phyloP scores from a whole-genome alignment of 768 basidiomycete genomes.

The Phaeotremella fagi region DNA sequence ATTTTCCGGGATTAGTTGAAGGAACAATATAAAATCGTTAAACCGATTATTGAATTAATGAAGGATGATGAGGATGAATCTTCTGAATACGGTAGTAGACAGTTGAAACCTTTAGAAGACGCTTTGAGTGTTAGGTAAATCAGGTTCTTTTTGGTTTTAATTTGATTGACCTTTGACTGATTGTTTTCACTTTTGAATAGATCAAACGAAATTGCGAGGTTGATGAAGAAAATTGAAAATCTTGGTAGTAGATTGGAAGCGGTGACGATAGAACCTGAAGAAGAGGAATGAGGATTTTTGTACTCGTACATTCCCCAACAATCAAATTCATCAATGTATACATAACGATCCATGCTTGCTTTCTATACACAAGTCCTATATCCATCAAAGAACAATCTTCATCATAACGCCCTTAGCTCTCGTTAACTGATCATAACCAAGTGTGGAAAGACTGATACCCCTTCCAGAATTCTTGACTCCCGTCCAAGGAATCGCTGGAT shows the following conservation, averaged over 20 bases:
- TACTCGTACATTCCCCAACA: no score
- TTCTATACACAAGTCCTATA: no score
- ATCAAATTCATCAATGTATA: no score
- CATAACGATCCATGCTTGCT: no score
- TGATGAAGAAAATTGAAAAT: constrained; percentile 28
- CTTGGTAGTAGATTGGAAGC: constrained; percentile 20
- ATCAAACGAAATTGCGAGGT: constrained; percentile 25
- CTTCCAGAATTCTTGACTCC: constrained; percentile 91
- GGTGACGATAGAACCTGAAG: neutral
- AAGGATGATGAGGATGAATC: neutral
- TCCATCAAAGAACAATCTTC: constrained; percentile 29
- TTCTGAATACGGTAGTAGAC: constrained; percentile 12
- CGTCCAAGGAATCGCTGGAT: constrained; percentile 90
- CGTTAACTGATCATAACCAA: constrained; percentile 46
- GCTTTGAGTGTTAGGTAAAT: constrained; percentile 7
- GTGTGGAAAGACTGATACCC: constrained; percentile 82
- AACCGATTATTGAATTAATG: neutral
- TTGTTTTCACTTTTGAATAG: neutral
- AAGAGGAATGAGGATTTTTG: neutral
- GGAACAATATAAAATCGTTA: no score
- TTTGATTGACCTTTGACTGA: neutral
- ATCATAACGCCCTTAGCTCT: constrained; percentile 47
- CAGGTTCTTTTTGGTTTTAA: neutral
- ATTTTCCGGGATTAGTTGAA: no score
- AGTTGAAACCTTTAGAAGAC: constrained; percentile 27